Base-by-base conservation (phyloP, 2,329 filamentous ascomycete genomes). In the Juglanconis juglandina region DNA sequence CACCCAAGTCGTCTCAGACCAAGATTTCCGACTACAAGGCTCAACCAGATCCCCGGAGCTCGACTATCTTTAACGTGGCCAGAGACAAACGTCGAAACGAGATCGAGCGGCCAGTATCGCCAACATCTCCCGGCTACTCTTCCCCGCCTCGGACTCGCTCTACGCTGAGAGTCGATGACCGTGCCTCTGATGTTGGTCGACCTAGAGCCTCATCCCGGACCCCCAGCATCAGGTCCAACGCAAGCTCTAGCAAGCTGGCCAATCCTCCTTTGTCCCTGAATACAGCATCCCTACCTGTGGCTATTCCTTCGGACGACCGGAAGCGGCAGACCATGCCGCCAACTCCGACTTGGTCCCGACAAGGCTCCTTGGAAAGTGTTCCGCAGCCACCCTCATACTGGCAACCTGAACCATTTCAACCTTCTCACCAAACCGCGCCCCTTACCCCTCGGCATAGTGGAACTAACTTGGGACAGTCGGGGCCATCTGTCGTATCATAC, bases 391-490 rank as follows among this genome's bases (percentile, higher is more conserved):
- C 61, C 3, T 66, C 71, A 24, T 66, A 73, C 32, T 84, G 81
- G 79, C 77, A 81, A 42, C 78, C 79, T 2, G 70, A 74, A 4
- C 68, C 73, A 4, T 81, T 82, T 56, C 76, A 81, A 47, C 79
- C 77, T 6, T 33, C 33, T 9, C 24, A 34, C 10, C 49, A 48
- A n/a, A 34, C 30, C 8, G n/a, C 32, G 10, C 57, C 49, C 10
- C 46, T 51, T 42, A 53, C 56, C 4, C 57, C 62, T 52, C 65
- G 68, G 58, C 67, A 72, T 54, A 71, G 75, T 48, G 67, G 68
- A 2, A 61, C 69, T 13, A 68, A 68, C 34, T 65, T 72, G 7
- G 76, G 79, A n/a, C 72, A 74, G 44, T 72, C 76, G 5, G 24
- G 34, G 10, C 32, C 37, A 17, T 39, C 61, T 14, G 68, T 80